Percentiles rank a stretch among this genome's conserved stretches.
Evolutionary conservation across 208 protist genomes (phyloP).

Genomic region (Strigomonas galati): DNA sequence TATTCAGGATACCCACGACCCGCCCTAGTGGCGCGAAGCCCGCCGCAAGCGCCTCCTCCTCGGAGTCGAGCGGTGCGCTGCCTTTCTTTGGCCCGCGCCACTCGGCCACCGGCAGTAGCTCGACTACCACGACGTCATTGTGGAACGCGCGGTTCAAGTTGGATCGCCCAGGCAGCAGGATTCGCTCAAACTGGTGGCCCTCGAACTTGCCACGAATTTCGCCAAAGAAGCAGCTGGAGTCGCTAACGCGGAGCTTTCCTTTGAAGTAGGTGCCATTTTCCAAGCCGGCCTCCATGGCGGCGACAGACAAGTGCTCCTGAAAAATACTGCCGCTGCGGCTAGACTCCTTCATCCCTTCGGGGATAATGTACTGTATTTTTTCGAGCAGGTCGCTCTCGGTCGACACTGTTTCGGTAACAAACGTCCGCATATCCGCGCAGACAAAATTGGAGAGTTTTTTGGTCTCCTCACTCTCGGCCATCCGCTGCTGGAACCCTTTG

Average conservation of each 20-base stretch:
- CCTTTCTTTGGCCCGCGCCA: slow-evolving; percentile 33
- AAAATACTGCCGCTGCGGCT: slow-evolving; percentile 45
- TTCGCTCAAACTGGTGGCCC: slow-evolving; percentile 62
- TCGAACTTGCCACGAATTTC: slow-evolving; percentile 85
- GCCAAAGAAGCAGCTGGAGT: slow-evolving; percentile 85
- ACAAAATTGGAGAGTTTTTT: slow-evolving; percentile 41
- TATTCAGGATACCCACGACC: slow-evolving; percentile 71
- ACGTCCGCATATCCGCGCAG: slow-evolving; percentile 64
- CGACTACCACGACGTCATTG: slow-evolving; percentile 75
- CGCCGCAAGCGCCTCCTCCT: slow-evolving; percentile 53
- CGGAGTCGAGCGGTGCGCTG: slow-evolving; percentile 18
- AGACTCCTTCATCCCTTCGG: slow-evolving; percentile 71
- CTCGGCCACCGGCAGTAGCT: slow-evolving; percentile 51
- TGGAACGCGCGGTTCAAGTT: slow-evolving; percentile 90
- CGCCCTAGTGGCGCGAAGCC: slow-evolving; percentile 63
- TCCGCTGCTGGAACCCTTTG: slow-evolving; percentile 36
- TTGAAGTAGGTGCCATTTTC: slow-evolving; percentile 60
- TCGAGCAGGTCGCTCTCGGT: slow-evolving; percentile 75
- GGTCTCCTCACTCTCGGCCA: slow-evolving; percentile 22
- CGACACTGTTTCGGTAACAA: slow-evolving; percentile 38
- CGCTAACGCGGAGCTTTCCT: slow-evolving; percentile 75
- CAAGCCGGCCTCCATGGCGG: slow-evolving; percentile 54
- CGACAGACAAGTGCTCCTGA: slow-evolving; percentile 34
- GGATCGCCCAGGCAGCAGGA: slow-evolving; percentile 67
- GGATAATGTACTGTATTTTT: slow-evolving; percentile 70